These are phyloP conservation scores for Stachybotrys echinatus DNA, from an alignment of 2,329 filamentous ascomycete genomes.

Conservation along the genomic window DNA sequence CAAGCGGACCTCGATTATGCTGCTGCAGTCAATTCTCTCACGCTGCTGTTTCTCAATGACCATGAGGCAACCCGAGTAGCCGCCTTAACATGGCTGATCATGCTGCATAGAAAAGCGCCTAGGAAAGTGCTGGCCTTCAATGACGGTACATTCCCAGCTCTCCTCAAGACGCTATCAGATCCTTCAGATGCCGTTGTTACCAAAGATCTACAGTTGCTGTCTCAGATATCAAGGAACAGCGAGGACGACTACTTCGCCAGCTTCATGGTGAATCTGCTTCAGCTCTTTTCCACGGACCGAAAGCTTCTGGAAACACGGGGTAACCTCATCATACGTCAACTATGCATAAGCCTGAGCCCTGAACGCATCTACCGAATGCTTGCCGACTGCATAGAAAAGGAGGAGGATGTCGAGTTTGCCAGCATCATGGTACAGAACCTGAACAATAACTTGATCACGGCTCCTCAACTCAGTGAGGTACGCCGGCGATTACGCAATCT, in stretches of 20 bases:
- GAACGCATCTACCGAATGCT: constrained; percentile 94
- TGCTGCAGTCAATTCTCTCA: constrained; percentile 88
- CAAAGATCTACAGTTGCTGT: constrained; percentile 85
- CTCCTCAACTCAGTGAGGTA: constrained; percentile 86
- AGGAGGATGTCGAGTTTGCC: constrained; percentile 97
- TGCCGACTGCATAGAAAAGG: constrained; percentile 93
- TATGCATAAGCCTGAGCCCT: constrained; percentile 87
- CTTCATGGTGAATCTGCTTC: constrained; percentile 95
- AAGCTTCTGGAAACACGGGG: constrained; percentile 86
- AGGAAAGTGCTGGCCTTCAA: constrained; percentile 92
- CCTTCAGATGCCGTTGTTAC: constrained; percentile 94
- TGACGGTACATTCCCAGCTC: constrained; percentile 90
- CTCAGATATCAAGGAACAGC: constrained; percentile 92
- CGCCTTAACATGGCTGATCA: constrained; percentile 92
- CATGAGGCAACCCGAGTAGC: constrained; percentile 94
- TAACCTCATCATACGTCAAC: constrained; percentile 91
- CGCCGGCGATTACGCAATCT: constrained; percentile 85
- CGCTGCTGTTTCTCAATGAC: constrained; percentile 89
- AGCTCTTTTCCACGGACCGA: constrained; percentile 91
- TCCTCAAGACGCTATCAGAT: constrained; percentile 94
- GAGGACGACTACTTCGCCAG: constrained; percentile 97
- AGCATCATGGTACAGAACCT: constrained; percentile 99
- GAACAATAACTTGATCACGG: constrained; percentile 98
- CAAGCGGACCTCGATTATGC: constrained; percentile 87
- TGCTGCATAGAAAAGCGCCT: constrained; percentile 94